Base-by-base conservation (phyloP, 1,284 basidiomycete species). In the Ganoderma sinense region DNA sequence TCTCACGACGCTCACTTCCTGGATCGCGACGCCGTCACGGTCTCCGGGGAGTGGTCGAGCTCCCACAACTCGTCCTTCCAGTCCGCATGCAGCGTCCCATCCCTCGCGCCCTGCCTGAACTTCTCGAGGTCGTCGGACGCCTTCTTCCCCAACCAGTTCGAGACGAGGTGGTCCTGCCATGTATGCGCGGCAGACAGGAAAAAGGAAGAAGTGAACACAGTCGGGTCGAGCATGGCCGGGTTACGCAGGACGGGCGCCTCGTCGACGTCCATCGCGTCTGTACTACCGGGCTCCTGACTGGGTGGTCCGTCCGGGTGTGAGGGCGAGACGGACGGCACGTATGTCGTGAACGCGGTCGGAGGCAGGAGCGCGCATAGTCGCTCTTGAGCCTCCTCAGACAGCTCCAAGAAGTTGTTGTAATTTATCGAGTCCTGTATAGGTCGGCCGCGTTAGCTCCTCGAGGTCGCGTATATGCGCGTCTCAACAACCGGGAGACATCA, bases 21-120 rank as follows among this genome's bases (percentile, higher is more conserved):
- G 4, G 63, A 56, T 48, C 73, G 65, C 26, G 65, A 72, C 43
- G 71, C 51, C 56, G 33, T 10, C 36, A 39, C 11, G 36, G 36
- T 20, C 33, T 18, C 58, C 61, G 61, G 13, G 13, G 51, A 59
- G 72, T 86, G 84, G 10, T 86, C 83, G 26, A 76, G 78, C 68
- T 85, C 84, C 89, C 89, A 90, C 29, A 82, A 83, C 59, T 89
- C 87, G 75, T 90, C 89, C 75, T 90, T 90, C 88, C 88, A 90
- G 29, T 86, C 82, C 13, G 85, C 88, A 60, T 87, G 83, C 62
- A 88, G 65, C 10, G 79, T 82, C 0, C 88, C 88, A 29, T 80
- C 76, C 2, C 74, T 72, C 29, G 88, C 80, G 16, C 85, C 85
- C 23, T 79, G 76, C 60, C 81, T 71, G 74, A 85, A 89, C 68